Conservation (phyloP, 164 flowering plant species). For the Stephania cephalantha region DNA sequence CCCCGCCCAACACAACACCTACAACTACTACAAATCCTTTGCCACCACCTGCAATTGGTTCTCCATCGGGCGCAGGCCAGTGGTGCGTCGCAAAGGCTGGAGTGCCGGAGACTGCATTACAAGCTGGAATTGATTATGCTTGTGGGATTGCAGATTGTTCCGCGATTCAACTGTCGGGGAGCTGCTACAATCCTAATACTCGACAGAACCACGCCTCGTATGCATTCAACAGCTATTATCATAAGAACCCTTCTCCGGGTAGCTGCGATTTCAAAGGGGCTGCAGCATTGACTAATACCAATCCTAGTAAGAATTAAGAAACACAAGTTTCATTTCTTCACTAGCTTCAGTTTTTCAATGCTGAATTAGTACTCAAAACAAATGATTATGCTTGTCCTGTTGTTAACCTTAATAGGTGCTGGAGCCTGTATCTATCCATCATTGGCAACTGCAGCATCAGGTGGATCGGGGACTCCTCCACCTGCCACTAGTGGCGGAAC, state of each 20-base stretch:
- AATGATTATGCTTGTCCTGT: not conserved
- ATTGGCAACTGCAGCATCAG: conserved; percentile 15
- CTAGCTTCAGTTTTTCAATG: not conserved
- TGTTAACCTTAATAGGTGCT: conserved; percentile 35
- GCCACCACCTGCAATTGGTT: conserved; percentile 31
- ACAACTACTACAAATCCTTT: conserved; percentile 25
- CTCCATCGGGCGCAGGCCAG: conserved; percentile 57
- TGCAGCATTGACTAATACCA: conserved; percentile 48
- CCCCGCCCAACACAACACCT: conserved; percentile 26
- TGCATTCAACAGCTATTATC: conserved; percentile 92
- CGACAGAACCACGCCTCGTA: conserved; percentile 80
- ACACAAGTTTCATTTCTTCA: not conserved
- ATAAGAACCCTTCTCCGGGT: conserved; percentile 57
- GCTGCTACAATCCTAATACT: conserved; percentile 70
- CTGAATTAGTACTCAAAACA: too few species aligned
- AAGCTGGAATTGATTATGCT: conserved; percentile 86
- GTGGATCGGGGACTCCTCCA: too few species aligned
- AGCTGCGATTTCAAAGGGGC: conserved; percentile 90
- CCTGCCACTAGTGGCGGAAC: too few species aligned
- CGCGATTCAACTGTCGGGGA: conserved; percentile 59
- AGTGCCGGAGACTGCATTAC: conserved; percentile 41
- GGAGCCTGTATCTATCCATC: conserved; percentile 64
- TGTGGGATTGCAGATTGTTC: conserved; percentile 92
- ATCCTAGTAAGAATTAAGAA: conserved; percentile 68
- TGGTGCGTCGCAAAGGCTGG: conserved; percentile 93